These are phyloP conservation scores for Capsicum pubescens DNA, from an alignment of 257 asterid genomes.

Conservation along the genomic window DNA sequence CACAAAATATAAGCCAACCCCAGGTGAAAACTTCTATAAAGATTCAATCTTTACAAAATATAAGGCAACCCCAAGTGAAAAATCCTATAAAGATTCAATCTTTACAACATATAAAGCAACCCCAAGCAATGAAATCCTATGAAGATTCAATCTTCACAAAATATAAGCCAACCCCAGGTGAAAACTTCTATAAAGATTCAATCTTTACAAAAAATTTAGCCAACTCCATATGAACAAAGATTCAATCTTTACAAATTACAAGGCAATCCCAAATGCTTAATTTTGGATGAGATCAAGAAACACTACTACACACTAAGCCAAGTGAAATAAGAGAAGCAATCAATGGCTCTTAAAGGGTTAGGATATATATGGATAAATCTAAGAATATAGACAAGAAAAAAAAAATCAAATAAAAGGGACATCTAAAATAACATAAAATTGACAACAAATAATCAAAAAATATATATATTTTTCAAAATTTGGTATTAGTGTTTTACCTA, in stretches of 20 bases:
- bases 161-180: too few relatives aligned
- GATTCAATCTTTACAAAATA: too few relatives aligned
- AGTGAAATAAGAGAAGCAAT: conserved; percentile 25
- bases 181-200: too few relatives aligned
- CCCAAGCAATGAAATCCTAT: too few relatives aligned
- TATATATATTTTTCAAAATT: background rate
- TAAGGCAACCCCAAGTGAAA: too few relatives aligned
- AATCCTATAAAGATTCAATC: too few relatives aligned
- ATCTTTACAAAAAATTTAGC: too few relatives aligned
- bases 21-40: background rate
- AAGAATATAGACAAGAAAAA: conserved; percentile 45
- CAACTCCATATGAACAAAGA: too few relatives aligned
- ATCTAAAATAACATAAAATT: background rate
- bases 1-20: background rate
- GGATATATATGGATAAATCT: conserved; percentile 41
- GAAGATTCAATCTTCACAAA: too few relatives aligned
- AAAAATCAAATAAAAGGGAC: conserved; percentile 32
- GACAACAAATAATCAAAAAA: too few relatives aligned
- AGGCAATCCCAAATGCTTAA: conserved; percentile 10
- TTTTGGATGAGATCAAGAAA: conserved; percentile 15
- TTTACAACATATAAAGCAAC: too few relatives aligned
- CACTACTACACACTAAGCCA: conserved; percentile 1
- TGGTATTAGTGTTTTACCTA: background rate
- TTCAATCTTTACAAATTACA: background rate
- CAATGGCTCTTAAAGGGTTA: conserved; percentile 37